Evolutionary conservation across 768 basidiomycete species (phyloP).

Genomic region (Suillus brevipes): DNA sequence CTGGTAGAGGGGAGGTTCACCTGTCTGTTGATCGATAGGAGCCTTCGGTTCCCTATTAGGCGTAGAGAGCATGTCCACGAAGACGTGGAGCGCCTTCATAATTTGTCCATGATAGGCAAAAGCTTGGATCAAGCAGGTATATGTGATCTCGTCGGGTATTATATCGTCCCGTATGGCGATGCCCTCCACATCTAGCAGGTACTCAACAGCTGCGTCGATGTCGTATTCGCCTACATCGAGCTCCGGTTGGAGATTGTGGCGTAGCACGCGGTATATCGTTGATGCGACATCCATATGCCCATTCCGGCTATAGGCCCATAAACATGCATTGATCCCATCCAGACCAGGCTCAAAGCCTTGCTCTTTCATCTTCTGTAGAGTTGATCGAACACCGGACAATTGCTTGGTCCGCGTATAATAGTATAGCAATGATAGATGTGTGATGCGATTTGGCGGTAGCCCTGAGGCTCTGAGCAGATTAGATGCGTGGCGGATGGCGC

Average conservation of each 20-base stretch:
- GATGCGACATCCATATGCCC: conserved; percentile 54
- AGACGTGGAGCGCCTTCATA: conserved; percentile 49
- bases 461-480: conserved; percentile 55
- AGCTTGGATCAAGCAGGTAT: conserved; percentile 65
- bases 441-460: conserved; percentile 58
- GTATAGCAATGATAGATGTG: conserved; percentile 58
- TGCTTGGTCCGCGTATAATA: conserved; percentile 52
- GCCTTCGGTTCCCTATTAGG: conserved; percentile 40
- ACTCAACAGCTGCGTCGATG: conserved; percentile 34
- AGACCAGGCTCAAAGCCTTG: conserved; percentile 54
- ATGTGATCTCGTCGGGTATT: conserved; percentile 66
- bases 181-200: conserved; percentile 44
- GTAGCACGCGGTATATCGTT: conserved; percentile 64
- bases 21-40: conserved; percentile 27
- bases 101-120: conserved; percentile 75
- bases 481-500: conserved; percentile 51
- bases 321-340: conserved; percentile 66
- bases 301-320: conserved; percentile 66
- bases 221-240: conserved; percentile 34
- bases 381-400: conserved; percentile 54
- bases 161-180: conserved; percentile 45
- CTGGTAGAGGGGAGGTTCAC: conserved; percentile 33
- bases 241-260: conserved; percentile 49
- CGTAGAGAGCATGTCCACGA: conserved; percentile 65
- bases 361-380: conserved; percentile 51